Conservation (phyloP, 23 red algal genomes). For the Gracilaria vermiculophylla region DNA sequence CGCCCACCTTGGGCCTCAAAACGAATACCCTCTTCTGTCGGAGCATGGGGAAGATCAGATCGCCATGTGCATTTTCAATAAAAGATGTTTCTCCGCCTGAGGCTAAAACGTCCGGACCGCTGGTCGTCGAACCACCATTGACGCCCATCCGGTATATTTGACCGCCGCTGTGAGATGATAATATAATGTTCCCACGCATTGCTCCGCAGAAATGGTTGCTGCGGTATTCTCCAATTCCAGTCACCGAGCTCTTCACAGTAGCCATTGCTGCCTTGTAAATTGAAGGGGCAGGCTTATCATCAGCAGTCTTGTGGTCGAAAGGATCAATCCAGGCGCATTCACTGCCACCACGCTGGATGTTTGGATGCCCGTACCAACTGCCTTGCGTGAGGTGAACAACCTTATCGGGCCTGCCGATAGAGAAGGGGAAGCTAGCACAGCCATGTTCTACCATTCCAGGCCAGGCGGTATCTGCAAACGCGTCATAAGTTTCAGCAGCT, state of each 20-base stretch:
- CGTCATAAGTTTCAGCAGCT: not conserved
- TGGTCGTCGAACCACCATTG: constrained; percentile 27
- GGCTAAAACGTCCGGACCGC: constrained; percentile 7
- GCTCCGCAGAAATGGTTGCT: constrained; percentile 8
- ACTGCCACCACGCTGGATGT: constrained; percentile 17
- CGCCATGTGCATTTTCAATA: constrained; percentile 39
- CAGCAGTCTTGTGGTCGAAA: constrained; percentile 15
- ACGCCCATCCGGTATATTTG: constrained; percentile 21
- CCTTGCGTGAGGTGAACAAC: constrained; percentile 18
- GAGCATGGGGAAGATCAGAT: constrained; percentile 37
- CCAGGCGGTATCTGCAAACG: not conserved
- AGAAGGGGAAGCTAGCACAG: not conserved
- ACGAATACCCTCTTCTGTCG: constrained; percentile 24
- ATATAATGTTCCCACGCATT: constrained; percentile 18
- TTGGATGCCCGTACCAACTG: constrained; percentile 47
- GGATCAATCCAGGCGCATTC: constrained; percentile 42
- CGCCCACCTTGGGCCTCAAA: not conserved
- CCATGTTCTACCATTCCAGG: constrained; percentile 15
- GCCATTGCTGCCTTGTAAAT: constrained; percentile 32
- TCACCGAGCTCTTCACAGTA: constrained; percentile 31
- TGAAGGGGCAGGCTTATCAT: not conserved
- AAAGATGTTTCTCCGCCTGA: constrained; percentile 13
- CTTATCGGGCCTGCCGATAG: constrained; percentile 17
- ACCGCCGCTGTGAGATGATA: constrained; percentile 24
- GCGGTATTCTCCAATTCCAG: constrained; percentile 50